Evolutionary conservation across 2,329 filamentous ascomycete species (phyloP).

Genomic region (Colletotrichum sp.): DNA sequence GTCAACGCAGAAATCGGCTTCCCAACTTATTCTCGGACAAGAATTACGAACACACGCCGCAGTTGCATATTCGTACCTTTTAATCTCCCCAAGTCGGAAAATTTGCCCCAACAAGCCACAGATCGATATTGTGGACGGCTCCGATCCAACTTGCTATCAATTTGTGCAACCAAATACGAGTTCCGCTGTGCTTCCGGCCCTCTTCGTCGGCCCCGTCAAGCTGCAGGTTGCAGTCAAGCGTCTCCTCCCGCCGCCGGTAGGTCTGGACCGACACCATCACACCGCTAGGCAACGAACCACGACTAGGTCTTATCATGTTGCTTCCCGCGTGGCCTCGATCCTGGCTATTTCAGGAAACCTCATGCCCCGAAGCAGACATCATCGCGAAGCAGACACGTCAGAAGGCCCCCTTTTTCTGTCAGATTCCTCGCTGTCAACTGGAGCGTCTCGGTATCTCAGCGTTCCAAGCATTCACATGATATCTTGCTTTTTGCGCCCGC

Average conservation of each 20-base stretch:
- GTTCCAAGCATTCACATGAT: background rate
- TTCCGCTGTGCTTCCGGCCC: background rate
- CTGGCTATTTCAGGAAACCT: background rate
- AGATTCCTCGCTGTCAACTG: background rate
- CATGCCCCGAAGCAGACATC: background rate
- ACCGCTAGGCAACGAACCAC: background rate
- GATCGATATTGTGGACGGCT: background rate
- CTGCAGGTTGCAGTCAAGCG: background rate
- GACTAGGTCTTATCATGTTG: background rate
- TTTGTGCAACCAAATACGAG: background rate
- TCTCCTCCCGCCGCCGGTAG: background rate
- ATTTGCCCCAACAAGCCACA: background rate
- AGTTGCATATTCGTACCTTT: background rate
- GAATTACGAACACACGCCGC: background rate
- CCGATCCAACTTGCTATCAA: background rate
- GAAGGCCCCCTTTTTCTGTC: background rate
- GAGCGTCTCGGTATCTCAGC: background rate
- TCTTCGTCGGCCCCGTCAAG: background rate
- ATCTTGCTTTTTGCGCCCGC: background rate
- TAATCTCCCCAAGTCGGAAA: background rate
- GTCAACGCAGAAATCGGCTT: background rate
- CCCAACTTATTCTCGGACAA: background rate
- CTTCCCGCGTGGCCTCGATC: background rate
- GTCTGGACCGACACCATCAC: background rate
- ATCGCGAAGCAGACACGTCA: background rate